Base-by-base conservation (phyloP, 192 early-diverging fungal genomes). In the Backusella mclennaniae region DNA sequence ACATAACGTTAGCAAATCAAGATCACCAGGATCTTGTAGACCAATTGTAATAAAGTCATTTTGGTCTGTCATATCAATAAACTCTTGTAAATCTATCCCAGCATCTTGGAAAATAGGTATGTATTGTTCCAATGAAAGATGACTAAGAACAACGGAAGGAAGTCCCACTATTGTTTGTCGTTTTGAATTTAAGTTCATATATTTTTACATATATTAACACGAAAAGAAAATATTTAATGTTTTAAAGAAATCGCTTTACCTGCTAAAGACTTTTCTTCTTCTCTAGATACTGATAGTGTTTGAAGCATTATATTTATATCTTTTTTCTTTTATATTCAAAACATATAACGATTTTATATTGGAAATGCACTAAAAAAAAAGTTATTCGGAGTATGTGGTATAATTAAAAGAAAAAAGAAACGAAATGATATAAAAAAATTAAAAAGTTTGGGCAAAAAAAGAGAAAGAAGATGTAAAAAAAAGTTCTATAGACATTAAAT, bases 11-110 rank as follows among this genome's bases (percentile, higher is more conserved):
- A 75, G 66, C 42, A 56, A 17, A 66, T 67, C 59, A 42, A 56
- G 35, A 23, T 75, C 74, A 1, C 41, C 29, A 46, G 41, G 26
- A 49, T 75, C 74, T 19, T 35, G 21, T 29, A 75, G 56, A 29
- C 74, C 74, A 46, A 75, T 75, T 33, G 41, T 75, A 21, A 44
- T 21, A 33, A 75, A 75, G 67, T 75, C 74, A 1, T 6, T 35
- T 31, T 46, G 73, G 17, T 75, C 74, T 36, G 56, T 44, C 74
- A 75, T 75, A 23, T n/a, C 26, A 29, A 75, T 39, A 33, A 75
- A 68, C n/a, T 33, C 35, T 21, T 66, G n/a, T 26, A 75, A 17
- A 33, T 75, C 66, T 29, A 75, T 67, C 17, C 56, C 35, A 2
- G 66, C 74, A 33, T 31, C 21, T 75, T 75, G 39, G 31, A 75